Percentiles rank a stretch among this genome's conserved stretches.
phyloP scores from a whole-genome alignment of 768 basidiomycete species.

The Lanmaoa pseudosensibilis region DNA sequence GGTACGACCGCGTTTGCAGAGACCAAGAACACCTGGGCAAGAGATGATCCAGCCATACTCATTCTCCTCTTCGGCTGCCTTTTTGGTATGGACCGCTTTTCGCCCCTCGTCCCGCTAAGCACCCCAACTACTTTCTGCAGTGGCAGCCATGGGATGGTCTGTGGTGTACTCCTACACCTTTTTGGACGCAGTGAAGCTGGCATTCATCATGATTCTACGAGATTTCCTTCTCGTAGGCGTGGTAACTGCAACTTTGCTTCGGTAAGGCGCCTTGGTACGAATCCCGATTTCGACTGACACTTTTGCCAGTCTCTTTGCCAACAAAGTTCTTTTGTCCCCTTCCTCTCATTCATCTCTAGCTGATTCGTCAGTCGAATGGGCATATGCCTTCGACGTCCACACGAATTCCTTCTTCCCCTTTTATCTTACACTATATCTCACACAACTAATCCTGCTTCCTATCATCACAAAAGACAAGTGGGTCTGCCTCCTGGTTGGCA shows the following conservation, averaged over 20 bases:
- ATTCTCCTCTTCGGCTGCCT: conserved; percentile 82
- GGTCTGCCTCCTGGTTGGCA: conserved; percentile 93
- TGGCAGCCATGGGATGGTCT: conserved; percentile 83
- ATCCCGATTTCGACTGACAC: conserved; percentile 14
- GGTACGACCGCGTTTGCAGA: conserved; percentile 46
- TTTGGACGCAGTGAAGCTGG: conserved; percentile 58
- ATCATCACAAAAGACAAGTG: conserved; percentile 83
- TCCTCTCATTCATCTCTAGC: conserved; percentile 69
- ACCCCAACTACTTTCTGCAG: conserved; percentile 38
- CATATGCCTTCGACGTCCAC: conserved; percentile 95
- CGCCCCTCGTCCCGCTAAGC: neutral
- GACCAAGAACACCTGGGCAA: conserved; percentile 97
- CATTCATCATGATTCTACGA: conserved; percentile 80
- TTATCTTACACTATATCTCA: conserved; percentile 86
- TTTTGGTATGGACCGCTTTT: conserved; percentile 45
- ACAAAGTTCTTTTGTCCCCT: conserved; percentile 66
- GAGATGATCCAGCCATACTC: conserved; percentile 95
- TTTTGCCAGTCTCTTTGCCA: conserved; percentile 60
- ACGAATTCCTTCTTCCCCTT: conserved; percentile 96
- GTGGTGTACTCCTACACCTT: conserved; percentile 71
- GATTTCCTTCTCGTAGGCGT: conserved; percentile 84
- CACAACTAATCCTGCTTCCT: conserved; percentile 83
- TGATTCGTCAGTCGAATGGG: conserved; percentile 84
- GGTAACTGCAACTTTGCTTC: conserved; percentile 72
- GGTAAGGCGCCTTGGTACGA: conserved; percentile 42